Evolutionary conservation across 805 yeast genomes (phyloP), one percentile per base, ranked within the genome.

Genomic region (Debaryomyces hansenii): DNA sequence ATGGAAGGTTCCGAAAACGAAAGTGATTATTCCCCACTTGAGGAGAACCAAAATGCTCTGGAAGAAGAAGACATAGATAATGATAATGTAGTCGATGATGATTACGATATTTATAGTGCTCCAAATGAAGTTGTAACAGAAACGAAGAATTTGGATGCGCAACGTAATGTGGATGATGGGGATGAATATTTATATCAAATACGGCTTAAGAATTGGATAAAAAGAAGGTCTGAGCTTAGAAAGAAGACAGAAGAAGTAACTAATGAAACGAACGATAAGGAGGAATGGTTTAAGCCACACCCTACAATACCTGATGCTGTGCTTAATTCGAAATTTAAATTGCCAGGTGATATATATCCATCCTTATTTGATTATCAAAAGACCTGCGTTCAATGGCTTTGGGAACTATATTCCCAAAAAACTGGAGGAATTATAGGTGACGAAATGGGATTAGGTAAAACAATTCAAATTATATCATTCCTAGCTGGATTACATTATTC

Each of bases 371-470:
- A 89, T 52, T 94, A 94, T 63, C 99, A 94, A 58, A 88, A 88
- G 57, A 94, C 98, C 0, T 90, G 98, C 51, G 97, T 94, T 1
- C 96, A 94, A 58, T 92, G 99, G 99, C 78, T 94, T 2, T 91
- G 95, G 85, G 99, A 94, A 60, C 71, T 94, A n/a, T 85, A 87
- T 57, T 76, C 82, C 16, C 98, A 94, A 63, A 82, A 80, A 41
- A 85, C 91, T 2, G 99, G 99, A 2, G 99, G 99, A 0, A 94
- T 94, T 18, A 78, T 94, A 35, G 97, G 98, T 20, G 99, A 94
- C 66, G 99, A 94, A 64, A 94, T 94, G 99, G 99, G 99, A 0
- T 68, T 94, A 14, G 99, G 99, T 2, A 94, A 94, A 60, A 94
- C 99, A 0, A 86, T 94, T 42, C 98, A 94, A 61, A 80, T 94